phyloP scores from a whole-genome alignment of 1,284 basidiomycete species.

The Cronartium quercuum region DNA sequence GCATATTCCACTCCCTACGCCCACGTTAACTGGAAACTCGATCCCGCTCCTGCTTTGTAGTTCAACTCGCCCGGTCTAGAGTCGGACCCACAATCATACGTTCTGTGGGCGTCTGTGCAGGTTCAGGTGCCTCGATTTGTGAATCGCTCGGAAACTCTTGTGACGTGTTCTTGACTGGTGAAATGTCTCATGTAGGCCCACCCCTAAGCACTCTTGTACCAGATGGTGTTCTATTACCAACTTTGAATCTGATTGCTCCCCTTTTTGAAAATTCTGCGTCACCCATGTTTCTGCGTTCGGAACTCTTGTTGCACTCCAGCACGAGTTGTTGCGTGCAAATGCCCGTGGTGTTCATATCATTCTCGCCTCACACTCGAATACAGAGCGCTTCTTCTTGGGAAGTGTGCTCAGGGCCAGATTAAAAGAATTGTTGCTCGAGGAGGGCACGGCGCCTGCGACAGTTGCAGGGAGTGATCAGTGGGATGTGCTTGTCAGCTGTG shows the following conservation, averaged over 20 bases:
- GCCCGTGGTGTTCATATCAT: conserved; percentile 31
- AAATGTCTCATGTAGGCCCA: conserved; percentile 35
- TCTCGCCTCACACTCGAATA: conserved; percentile 28
- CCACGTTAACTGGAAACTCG: neutral
- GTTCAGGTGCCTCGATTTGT: conserved; percentile 31
- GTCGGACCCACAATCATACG: neutral
- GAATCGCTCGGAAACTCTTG: conserved; percentile 30
- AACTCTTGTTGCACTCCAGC: neutral
- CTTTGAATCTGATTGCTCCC: neutral
- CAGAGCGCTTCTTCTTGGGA: conserved; percentile 27
- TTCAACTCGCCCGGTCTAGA: conserved; percentile 24
- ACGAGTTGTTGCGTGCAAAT: conserved; percentile 27
- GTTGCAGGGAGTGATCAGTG: neutral
- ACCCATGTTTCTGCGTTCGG: neutral
- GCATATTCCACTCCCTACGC: neutral
- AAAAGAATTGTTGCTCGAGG: conserved; percentile 11
- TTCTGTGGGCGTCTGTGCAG: conserved; percentile 36
- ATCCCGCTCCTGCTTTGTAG: neutral
- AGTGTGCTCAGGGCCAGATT: conserved; percentile 11
- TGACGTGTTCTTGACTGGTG: conserved; percentile 31
- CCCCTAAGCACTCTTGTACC: neutral
- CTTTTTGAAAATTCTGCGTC: neutral
- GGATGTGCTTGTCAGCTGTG: conserved; percentile 14
- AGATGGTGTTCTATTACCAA: neutral
- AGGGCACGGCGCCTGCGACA: neutral